Percentiles rank a stretch among this genome's conserved stretches.
phyloP scores from a whole-genome alignment of 2,329 filamentous ascomycete species.

The Colletotrichum theobromicola region DNA sequence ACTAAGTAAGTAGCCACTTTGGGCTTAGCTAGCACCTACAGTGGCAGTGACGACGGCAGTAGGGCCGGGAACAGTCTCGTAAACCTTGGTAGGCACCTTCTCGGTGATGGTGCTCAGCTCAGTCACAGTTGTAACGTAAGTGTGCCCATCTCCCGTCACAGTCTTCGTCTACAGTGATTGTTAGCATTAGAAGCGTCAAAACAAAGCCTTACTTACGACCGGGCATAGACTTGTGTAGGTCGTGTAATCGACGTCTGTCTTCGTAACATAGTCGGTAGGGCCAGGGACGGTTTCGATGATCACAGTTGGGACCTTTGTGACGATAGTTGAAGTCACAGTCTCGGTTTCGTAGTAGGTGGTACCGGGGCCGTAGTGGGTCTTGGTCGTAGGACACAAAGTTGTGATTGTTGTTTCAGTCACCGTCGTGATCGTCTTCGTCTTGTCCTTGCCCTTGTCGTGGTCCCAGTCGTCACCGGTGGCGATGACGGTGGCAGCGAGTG shows the following conservation, averaged over 20 bases:
- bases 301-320: slow-evolving; percentile 35
- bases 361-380: slow-evolving; percentile 23
- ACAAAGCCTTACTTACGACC: slow-evolving; percentile 24
- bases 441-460: slow-evolving; percentile 13
- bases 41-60: slow-evolving; percentile 32
- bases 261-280: slow-evolving; percentile 36
- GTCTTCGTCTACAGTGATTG: slow-evolving; percentile 31
- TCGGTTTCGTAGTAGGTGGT: slow-evolving; percentile 27
- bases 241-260: slow-evolving; percentile 41
- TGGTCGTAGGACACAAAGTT: slow-evolving; percentile 13
- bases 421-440: slow-evolving; percentile 12
- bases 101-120: slow-evolving; percentile 33
- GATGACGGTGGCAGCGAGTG: slow-evolving; percentile 9
- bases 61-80: slow-evolving; percentile 41
- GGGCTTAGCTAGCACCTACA: too few relatives aligned
- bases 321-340: slow-evolving; percentile 32
- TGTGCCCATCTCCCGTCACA: slow-evolving; percentile 39
- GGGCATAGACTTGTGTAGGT: slow-evolving; percentile 39
- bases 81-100: slow-evolving; percentile 35
- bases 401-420: not conserved
- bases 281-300: slow-evolving; percentile 37
- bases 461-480: slow-evolving; percentile 13
- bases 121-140: slow-evolving; percentile 30
- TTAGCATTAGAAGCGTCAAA: not conserved
- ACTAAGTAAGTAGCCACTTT: too few relatives aligned